Conservation (phyloP, 768 basidiomycete genomes). For the Serendipita sp. region DNA sequence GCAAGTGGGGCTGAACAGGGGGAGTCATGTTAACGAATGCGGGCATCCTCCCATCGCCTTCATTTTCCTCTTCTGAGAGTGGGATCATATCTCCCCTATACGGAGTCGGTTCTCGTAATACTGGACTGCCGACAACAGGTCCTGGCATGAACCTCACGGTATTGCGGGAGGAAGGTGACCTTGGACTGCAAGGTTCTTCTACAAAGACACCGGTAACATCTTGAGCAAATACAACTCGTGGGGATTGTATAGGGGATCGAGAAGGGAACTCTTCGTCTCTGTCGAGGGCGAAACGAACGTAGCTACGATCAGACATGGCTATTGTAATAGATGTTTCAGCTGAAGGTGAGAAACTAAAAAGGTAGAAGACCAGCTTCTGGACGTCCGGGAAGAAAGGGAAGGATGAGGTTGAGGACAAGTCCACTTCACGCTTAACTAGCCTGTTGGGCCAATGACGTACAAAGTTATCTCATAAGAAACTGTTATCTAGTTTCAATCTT, state of each 20-base stretch:
- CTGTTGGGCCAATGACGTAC: too few relatives aligned
- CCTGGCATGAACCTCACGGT: not conserved
- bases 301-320: not conserved
- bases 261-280: not conserved
- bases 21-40: not conserved
- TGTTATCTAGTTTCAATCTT: conserved; percentile 6
- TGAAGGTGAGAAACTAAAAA: not conserved
- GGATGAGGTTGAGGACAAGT: not conserved
- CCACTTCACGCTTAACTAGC: too few relatives aligned
- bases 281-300: conserved; percentile 1
- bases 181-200: not conserved
- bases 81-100: not conserved
- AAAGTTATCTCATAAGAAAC: not conserved
- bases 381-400: not conserved
- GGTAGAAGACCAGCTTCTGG: not conserved
- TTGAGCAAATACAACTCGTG: not conserved
- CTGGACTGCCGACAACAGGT: not conserved
- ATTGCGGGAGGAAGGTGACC: not conserved
- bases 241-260: not conserved
- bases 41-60: conserved; percentile 4
- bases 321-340: not conserved
- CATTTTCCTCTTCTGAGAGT: conserved; percentile 12
- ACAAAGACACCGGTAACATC: not conserved
- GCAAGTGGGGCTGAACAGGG: too few relatives aligned
- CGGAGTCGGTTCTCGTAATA: not conserved